A percentile compares a stretch with the other conserved stretches of the same genome.
Evolutionary conservation across 306 rosid genomes (phyloP).

Genomic region (Cicer bijugum): DNA sequence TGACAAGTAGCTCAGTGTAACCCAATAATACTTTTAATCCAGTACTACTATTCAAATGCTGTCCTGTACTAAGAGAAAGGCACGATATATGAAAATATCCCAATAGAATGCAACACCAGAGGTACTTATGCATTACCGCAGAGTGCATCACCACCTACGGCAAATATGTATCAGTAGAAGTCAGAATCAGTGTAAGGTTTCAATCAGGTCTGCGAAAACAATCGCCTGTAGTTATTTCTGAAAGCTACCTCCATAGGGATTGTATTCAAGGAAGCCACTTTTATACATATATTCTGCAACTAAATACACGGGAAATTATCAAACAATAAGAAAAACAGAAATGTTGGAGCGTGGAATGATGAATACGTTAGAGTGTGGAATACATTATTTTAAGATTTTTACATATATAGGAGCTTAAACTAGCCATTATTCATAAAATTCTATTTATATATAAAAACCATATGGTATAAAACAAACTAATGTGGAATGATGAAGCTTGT

Average conservation of each 20-base stretch:
- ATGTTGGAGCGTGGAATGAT: background rate
- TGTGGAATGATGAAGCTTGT: constrained; percentile 36
- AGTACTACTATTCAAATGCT: constrained; percentile 47
- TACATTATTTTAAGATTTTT: too few relatives aligned
- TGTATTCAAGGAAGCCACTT: constrained; percentile 38
- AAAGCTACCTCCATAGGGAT: constrained; percentile 44
- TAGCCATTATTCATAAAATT: constrained; percentile 22
- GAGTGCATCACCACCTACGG: constrained; percentile 70
- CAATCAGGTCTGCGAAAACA: constrained; percentile 40
- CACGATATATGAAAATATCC: constrained; percentile 60
- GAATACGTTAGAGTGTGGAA: too few relatives aligned
- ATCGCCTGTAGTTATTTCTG: constrained; percentile 11
- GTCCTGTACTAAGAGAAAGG: constrained; percentile 56
- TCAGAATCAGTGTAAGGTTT: constrained; percentile 47
- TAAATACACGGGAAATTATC: constrained; percentile 37
- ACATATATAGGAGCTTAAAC: constrained; percentile 25
- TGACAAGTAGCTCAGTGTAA: constrained; percentile 48
- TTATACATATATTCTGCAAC: constrained; percentile 49
- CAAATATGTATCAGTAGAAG: constrained; percentile 35
- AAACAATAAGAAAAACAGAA: constrained; percentile 20
- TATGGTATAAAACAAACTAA: constrained; percentile 10
- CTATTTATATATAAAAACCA: constrained; percentile 14
- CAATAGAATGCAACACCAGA: constrained; percentile 65
- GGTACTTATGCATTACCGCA: constrained; percentile 54
- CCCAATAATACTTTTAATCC: constrained; percentile 48